phyloP scores from a whole-genome alignment of 495 filamentous ascomycete genomes.

The Antarctomyces pellizariae region DNA sequence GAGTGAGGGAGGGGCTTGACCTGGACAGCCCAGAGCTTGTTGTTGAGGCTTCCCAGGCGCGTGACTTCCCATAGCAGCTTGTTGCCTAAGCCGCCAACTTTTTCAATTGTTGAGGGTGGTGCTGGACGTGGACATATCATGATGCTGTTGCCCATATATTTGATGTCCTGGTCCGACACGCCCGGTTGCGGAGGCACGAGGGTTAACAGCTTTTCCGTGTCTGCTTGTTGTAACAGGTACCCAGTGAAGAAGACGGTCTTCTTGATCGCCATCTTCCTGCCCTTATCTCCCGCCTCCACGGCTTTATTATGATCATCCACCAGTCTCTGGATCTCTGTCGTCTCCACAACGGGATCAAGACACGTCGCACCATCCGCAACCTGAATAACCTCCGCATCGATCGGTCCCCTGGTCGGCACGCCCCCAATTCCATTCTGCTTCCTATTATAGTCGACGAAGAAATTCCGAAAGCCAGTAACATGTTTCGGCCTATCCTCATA shows the following conservation, averaged over 20 bases:
- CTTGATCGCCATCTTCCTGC: constrained; percentile 39
- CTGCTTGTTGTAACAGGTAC: constrained; percentile 52
- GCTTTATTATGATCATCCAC: constrained; percentile 63
- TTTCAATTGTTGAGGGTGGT: constrained; percentile 40
- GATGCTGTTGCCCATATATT: constrained; percentile 72
- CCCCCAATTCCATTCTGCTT: constrained; percentile 15
- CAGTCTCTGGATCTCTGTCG: constrained; percentile 67
- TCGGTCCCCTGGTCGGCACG: constrained; percentile 26
- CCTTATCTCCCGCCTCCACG: constrained; percentile 14
- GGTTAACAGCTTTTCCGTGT: constrained; percentile 43
- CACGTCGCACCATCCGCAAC: constrained; percentile 51
- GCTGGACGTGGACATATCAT: constrained; percentile 61
- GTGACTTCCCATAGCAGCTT: constrained; percentile 68
- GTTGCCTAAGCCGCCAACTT: constrained; percentile 63
- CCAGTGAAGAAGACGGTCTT: constrained; percentile 86
- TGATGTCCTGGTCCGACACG: constrained; percentile 37
- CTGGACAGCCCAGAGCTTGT: constrained; percentile 67
- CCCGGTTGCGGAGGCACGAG: constrained; percentile 38
- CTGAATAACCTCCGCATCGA: constrained; percentile 63
- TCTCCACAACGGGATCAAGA: constrained; percentile 67
- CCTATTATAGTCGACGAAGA: constrained; percentile 49
- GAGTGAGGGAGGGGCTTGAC: constrained; percentile 45
- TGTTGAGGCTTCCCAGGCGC: constrained; percentile 46
- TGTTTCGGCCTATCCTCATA: constrained; percentile 38
- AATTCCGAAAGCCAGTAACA: constrained; percentile 61